Conservation (phyloP, 305 asterid genomes). For the Fraxinus angustifolia region DNA sequence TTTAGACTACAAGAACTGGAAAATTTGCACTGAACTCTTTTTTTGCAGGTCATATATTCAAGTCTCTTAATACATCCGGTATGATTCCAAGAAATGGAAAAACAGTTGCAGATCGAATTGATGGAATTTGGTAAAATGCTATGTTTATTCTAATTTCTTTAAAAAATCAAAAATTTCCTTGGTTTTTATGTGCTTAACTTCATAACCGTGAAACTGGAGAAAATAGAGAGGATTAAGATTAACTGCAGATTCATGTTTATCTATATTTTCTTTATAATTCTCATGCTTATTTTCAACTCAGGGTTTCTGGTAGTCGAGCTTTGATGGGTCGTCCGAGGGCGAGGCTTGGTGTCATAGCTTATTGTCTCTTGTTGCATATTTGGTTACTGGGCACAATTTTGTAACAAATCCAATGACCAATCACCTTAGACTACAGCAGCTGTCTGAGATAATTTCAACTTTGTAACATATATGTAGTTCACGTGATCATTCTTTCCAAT, state of each 20-base stretch:
- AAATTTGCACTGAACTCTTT: slow-evolving; percentile 15
- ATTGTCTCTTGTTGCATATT: slow-evolving; percentile 72
- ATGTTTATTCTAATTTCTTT: background rate
- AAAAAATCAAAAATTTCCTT: background rate
- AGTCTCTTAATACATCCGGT: slow-evolving; percentile 82
- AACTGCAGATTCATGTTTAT: background rate
- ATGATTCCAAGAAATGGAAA: slow-evolving; percentile 89
- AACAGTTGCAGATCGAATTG: slow-evolving; percentile 77
- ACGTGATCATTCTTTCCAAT: slow-evolving; percentile 9
- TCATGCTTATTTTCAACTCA: slow-evolving; percentile 33
- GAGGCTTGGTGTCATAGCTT: slow-evolving; percentile 73
- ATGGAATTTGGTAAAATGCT: slow-evolving; percentile 74
- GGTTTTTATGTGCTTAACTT: background rate
- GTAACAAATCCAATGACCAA: slow-evolving; percentile 31
- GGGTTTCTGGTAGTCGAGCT: slow-evolving; percentile 93
- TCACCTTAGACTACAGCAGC: slow-evolving; percentile 20
- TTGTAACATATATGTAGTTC: slow-evolving; percentile 36
- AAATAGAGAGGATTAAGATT: background rate
- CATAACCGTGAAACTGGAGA: background rate
- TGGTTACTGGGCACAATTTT: slow-evolving; percentile 80
- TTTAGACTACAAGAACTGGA: slow-evolving; percentile 12
- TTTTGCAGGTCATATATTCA: slow-evolving; percentile 74
- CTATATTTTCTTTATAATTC: slow-evolving; percentile 15
- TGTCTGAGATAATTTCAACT: background rate
- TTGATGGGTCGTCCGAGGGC: slow-evolving; percentile 90